phyloP scores from a whole-genome alignment of 805 yeast genomes.

The Candida awuae region DNA sequence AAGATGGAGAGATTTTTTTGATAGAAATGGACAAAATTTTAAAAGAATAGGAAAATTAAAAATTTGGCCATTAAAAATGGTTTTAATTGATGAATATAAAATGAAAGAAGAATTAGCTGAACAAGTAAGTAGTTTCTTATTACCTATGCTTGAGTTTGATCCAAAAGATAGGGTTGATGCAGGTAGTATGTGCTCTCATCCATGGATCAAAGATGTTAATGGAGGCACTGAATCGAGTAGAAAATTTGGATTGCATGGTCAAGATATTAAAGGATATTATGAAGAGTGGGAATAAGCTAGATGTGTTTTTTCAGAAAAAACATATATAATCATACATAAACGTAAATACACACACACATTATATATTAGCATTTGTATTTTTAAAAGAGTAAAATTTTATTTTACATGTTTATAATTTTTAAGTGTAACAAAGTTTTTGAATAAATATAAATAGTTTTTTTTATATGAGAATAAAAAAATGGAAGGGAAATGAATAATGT shows the following conservation, averaged over 20 bases:
- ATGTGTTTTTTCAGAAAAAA: background rate
- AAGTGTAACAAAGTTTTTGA: too few relatives aligned
- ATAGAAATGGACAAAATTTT: slow-evolving; percentile 28
- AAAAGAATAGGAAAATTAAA: slow-evolving; percentile 40
- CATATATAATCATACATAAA: background rate
- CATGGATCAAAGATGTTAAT: slow-evolving; percentile 36
- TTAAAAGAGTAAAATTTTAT: too few relatives aligned
- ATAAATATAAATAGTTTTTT: too few relatives aligned
- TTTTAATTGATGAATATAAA: slow-evolving; percentile 42
- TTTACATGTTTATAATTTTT: too few relatives aligned
- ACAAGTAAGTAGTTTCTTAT: slow-evolving; percentile 39
- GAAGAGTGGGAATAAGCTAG: slow-evolving; percentile 3
- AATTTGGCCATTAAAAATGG: slow-evolving; percentile 44
- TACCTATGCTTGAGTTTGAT: slow-evolving; percentile 42
- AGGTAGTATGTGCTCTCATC: slow-evolving; percentile 44
- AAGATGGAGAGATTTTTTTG: slow-evolving; percentile 35
- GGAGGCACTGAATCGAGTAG: slow-evolving; percentile 21
- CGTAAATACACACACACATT: background rate
- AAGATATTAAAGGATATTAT: slow-evolving; percentile 26
- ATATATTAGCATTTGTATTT: too few relatives aligned
- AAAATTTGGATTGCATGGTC: slow-evolving; percentile 26
- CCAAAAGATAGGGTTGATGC: slow-evolving; percentile 47
- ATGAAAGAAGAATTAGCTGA: slow-evolving; percentile 31
- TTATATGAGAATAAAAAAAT: too few relatives aligned
- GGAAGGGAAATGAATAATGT: slow-evolving; percentile 9